These are phyloP conservation scores for Cymbopogon citratus DNA, from an alignment of 176 grass and related monocot species.

Conservation along the genomic window DNA sequence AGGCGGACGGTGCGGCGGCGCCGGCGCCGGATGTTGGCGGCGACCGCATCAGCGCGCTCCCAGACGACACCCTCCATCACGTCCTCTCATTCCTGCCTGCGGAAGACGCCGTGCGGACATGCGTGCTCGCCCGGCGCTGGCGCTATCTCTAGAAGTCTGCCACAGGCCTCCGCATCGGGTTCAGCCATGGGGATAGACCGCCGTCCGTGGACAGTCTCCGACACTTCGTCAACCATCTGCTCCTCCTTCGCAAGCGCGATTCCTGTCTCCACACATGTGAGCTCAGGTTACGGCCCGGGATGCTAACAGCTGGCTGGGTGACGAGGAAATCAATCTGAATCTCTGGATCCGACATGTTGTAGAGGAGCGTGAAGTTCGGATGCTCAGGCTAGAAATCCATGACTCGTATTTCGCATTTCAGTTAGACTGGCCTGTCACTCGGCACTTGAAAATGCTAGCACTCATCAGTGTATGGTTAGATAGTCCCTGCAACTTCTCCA, in stretches of 20 bases:
- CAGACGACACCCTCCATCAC: neutral
- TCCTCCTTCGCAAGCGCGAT: neutral
- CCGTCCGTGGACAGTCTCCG: neutral
- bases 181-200: neutral
- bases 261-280: neutral
- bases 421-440: neutral
- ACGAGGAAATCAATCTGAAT: neutral
- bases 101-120: neutral
- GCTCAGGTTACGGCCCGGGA: neutral
- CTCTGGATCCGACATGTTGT: neutral
- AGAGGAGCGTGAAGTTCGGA: neutral
- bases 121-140: neutral
- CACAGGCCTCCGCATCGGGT: neutral
- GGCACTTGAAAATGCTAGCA: neutral
- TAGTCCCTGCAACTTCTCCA: neutral
- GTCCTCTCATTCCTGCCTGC: neutral
- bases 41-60: neutral
- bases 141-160: neutral
- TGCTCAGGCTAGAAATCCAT: neutral
- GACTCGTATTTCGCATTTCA: rapidly evolving
- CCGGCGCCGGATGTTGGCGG: neutral
- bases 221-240: neutral
- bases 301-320: neutral
- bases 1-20: neutral
- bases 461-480: neutral